These are phyloP conservation scores for Termitomyces sp. DNA, from an alignment of 768 basidiomycete genomes.

Conservation along the genomic window DNA sequence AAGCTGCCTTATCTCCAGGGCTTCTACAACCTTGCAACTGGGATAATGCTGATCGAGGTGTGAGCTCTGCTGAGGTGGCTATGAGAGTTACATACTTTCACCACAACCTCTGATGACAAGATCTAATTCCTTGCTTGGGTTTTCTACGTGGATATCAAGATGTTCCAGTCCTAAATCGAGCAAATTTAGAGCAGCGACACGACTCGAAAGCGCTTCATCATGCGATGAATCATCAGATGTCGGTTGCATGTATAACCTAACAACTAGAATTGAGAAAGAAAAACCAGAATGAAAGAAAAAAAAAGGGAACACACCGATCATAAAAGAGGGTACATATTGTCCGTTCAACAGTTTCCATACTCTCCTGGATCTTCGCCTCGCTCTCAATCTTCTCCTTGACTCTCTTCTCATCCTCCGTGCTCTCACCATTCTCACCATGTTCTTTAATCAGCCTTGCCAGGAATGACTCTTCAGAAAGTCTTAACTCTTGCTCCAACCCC, in stretches of 20 bases:
- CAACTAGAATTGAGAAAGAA: not conserved
- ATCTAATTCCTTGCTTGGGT: constrained; percentile 49
- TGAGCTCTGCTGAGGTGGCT: not conserved
- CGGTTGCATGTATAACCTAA: constrained; percentile 73
- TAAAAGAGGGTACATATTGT: constrained; percentile 75
- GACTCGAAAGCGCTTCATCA: constrained; percentile 85
- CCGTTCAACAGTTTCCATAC: constrained; percentile 74
- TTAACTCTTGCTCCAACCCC: constrained; percentile 60
- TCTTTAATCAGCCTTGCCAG: constrained; percentile 23
- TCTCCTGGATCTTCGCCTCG: constrained; percentile 48
- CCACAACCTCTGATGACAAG: constrained; percentile 72
- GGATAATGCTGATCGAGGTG: constrained; percentile 25
- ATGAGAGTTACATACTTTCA: constrained; percentile 51
- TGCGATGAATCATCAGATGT: constrained; percentile 73
- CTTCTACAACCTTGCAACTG: constrained; percentile 41
- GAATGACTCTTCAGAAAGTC: constrained; percentile 36
- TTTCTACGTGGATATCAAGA: constrained; percentile 79
- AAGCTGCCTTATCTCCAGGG: constrained; percentile 75
- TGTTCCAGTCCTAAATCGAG: constrained; percentile 87
- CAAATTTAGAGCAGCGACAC: constrained; percentile 89
- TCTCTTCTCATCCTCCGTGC: constrained; percentile 31
- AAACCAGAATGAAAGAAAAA: not conserved
- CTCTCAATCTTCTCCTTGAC: constrained; percentile 30
- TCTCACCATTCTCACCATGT: constrained; percentile 26
- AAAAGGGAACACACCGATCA: constrained; percentile 56